A percentile compares a stretch with the other conserved stretches of the same genome.
Conservation (phyloP, 768 basidiomycete genomes). For the Lactifluus rugatus region DNA sequence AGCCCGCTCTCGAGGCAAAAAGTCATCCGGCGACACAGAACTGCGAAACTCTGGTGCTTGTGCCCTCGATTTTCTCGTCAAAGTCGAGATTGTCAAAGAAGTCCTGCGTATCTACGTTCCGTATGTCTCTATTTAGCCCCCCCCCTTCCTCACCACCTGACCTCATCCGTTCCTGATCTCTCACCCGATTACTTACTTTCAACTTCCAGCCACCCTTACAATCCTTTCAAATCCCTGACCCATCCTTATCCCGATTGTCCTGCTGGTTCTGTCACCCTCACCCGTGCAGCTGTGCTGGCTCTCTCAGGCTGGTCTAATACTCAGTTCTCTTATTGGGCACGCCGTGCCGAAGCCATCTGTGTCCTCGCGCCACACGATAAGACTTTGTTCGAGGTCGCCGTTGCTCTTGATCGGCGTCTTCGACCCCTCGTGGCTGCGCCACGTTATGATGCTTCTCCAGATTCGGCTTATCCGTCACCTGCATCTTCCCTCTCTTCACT, state of each 20-base stretch:
- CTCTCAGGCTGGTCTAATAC: slow-evolving; percentile 46
- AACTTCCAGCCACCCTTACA: slow-evolving; percentile 38
- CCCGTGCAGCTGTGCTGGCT: slow-evolving; percentile 37
- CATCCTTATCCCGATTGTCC: slow-evolving; percentile 33
- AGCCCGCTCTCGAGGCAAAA: slow-evolving; percentile 22
- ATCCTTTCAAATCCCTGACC: slow-evolving; percentile 39
- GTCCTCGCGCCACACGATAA: slow-evolving; percentile 35
- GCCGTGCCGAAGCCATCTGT: slow-evolving; percentile 40
- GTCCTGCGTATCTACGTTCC: slow-evolving; percentile 39
- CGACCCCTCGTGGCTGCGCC: slow-evolving; percentile 22
- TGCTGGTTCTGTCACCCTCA: slow-evolving; percentile 36
- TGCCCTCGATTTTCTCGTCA: slow-evolving; percentile 43
- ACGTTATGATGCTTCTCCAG: slow-evolving; percentile 18
- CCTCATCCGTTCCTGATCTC: background rate
- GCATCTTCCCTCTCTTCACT: slow-evolving; percentile 17
- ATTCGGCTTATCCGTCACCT: slow-evolving; percentile 19
- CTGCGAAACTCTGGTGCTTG: slow-evolving; percentile 30
- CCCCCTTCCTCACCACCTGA: background rate
- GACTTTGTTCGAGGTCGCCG: slow-evolving; percentile 32
- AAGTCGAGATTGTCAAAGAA: slow-evolving; percentile 44
- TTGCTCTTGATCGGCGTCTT: slow-evolving; percentile 35
- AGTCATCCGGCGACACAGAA: slow-evolving; percentile 23
- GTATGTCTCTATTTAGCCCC: slow-evolving; percentile 27
- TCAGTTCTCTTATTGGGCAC: slow-evolving; percentile 47
- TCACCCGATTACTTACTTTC: no score